Evolutionary conservation across 2,329 filamentous ascomycete genomes (phyloP).

Genomic region (Mycosphaerelloides madeirae): DNA sequence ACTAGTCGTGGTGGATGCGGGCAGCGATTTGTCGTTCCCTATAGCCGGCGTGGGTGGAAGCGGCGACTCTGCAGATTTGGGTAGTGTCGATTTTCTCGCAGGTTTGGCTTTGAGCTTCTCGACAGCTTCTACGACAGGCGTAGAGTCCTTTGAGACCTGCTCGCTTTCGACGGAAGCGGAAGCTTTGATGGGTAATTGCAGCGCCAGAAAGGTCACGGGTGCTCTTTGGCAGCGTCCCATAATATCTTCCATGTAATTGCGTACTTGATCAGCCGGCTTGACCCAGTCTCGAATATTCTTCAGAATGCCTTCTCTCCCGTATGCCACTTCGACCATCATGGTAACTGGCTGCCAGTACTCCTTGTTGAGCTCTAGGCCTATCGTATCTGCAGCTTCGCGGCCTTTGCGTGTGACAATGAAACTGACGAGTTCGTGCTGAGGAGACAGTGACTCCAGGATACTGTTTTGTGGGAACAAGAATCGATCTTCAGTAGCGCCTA

Average conservation of each 20-base stretch:
- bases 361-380: constrained; percentile 41
- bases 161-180: constrained; percentile 15
- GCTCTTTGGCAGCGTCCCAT: constrained; percentile 55
- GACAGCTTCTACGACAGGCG: constrained; percentile 20
- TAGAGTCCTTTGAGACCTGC: constrained; percentile 24
- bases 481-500: constrained; percentile 63
- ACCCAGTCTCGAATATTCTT: constrained; percentile 54
- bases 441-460: constrained; percentile 62
- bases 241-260: constrained; percentile 52
- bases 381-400: constrained; percentile 46
- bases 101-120: background rate
- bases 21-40: background rate
- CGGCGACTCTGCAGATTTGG: background rate
- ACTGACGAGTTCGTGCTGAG: constrained; percentile 60
- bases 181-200: constrained; percentile 47
- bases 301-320: constrained; percentile 48
- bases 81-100: background rate
- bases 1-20: background rate
- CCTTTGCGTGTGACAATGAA: constrained; percentile 74
- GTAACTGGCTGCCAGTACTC: constrained; percentile 77
- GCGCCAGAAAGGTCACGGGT: constrained; percentile 52
- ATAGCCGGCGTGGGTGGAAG: background rate
- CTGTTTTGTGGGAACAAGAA: constrained; percentile 76
- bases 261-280: constrained; percentile 49
- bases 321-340: constrained; percentile 50